Evolutionary conservation across 768 basidiomycete genomes (phyloP), one percentile per base, ranked within the genome.

Genomic region (Podaxis pistillaris): DNA sequence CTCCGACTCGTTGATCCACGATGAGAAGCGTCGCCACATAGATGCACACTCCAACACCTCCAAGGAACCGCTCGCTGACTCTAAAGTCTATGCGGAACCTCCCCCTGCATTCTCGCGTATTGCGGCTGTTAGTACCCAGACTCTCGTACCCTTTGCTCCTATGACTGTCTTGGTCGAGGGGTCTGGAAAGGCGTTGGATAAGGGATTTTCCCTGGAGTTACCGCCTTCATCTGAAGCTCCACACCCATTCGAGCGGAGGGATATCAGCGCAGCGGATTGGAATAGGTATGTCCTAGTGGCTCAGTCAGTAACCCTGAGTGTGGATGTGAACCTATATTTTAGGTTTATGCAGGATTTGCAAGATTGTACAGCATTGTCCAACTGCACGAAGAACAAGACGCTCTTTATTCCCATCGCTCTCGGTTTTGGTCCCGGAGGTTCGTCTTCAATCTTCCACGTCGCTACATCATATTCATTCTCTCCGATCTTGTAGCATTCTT

Each of bases 101-200:
- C 59, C 59, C 8, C 4, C 40, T 46, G 51, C 59, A 17, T 60
- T 60, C 38, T 54, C 51, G 26, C 59, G 59, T 13, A 26, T 44
- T 13, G 19, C 59, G 28, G n/a, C 19, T 22, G 30, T 60, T 26
- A 26, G 36, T 13, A 28, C 28, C 12, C 40, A 26, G 38, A 26
- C n/a, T n/a, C 15, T 41, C 2, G 7, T 19, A 6, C 46, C 54
- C 9, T 62, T 62, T 15, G 28, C 24, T 17, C 46, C 49, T 47
- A 49, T 62, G 30, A 41, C 24, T 3, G 41, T 60, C 24, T 7
- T n/a, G 9, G 40, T 60, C 5, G 40, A 41, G 40, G 59, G 59
- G 12, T 60, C 59, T n/a, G 59, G 51, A 8, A 52, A 37, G 51
- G 47, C 61, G 1, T 41, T 62, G 26, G 61, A 62, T 28, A 62